phyloP scores from a whole-genome alignment of 768 basidiomycete species.

The Phanerochaete sordida region DNA sequence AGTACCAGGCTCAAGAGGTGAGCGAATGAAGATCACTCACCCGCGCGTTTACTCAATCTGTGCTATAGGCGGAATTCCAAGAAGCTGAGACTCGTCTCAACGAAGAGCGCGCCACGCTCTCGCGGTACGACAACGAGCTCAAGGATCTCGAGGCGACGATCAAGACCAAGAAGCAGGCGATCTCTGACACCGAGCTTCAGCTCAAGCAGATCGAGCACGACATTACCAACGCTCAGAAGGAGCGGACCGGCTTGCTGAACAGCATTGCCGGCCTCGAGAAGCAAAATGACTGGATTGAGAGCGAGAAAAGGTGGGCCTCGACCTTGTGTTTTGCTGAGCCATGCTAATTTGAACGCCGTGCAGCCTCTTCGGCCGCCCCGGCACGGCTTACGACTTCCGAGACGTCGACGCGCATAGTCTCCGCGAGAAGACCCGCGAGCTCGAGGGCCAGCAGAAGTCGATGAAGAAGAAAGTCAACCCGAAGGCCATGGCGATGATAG shows the following conservation, averaged over 20 bases:
- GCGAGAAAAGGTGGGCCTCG: constrained; percentile 76
- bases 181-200: constrained; percentile 62
- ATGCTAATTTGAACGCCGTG: background rate
- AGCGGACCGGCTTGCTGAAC: constrained; percentile 52
- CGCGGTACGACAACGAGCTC: constrained; percentile 86
- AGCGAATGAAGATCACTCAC: background rate
- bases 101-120: constrained; percentile 84
- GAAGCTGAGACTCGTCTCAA: constrained; percentile 69
- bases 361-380: constrained; percentile 82
- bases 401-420: constrained; percentile 57
- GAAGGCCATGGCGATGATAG: constrained; percentile 95
- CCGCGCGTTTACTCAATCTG: background rate
- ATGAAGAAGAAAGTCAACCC: constrained; percentile 96
- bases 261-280: constrained; percentile 67
- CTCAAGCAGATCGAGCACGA: constrained; percentile 71
- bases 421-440: constrained; percentile 62
- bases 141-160: constrained; percentile 79
- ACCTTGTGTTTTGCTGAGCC: background rate
- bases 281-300: constrained; percentile 81
- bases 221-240: constrained; percentile 57
- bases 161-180: constrained; percentile 73
- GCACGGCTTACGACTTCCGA: constrained; percentile 79
- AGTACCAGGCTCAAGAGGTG: constrained; percentile 10
- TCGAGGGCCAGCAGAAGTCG: constrained; percentile 74
- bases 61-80: constrained; percentile 48